Percentiles rank a stretch among this genome's conserved stretches.
phyloP scores from a whole-genome alignment of 2,329 filamentous ascomycete genomes.

The Harringtonia aguacate region DNA sequence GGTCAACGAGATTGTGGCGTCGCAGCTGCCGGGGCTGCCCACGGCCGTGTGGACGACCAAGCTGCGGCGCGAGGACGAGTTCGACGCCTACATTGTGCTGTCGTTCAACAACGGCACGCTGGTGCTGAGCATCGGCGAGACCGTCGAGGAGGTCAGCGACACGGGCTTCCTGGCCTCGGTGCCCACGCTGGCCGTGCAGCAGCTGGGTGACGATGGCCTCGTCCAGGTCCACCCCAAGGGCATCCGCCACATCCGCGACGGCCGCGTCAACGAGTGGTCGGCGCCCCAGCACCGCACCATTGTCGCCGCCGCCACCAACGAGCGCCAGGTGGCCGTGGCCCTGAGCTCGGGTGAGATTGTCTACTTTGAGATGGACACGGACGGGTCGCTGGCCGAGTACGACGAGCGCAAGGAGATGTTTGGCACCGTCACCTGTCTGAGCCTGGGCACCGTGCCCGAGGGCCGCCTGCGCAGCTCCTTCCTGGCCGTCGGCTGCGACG shows the following conservation, averaged over 20 bases:
- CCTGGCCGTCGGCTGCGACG: conserved; percentile 91
- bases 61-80: conserved; percentile 67
- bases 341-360: conserved; percentile 94
- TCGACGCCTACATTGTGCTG: conserved; percentile 90
- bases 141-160: conserved; percentile 89
- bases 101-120: conserved; percentile 85
- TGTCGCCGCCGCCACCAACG: conserved; percentile 86
- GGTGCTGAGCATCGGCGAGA: conserved; percentile 91
- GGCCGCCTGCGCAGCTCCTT: conserved; percentile 84
- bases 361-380: conserved; percentile 94
- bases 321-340: conserved; percentile 85
- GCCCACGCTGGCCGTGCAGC: conserved; percentile 83
- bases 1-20: conserved; percentile 92
- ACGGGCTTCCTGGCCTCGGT: conserved; percentile 85
- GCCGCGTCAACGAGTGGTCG: conserved; percentile 83
- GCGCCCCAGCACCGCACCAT: conserved; percentile 91
- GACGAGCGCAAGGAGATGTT: conserved; percentile 93
- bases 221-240: conserved; percentile 96
- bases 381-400: conserved; percentile 85
- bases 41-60: conserved; percentile 95
- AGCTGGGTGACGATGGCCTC: conserved; percentile 84
- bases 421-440: conserved; percentile 90
- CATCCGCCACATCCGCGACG: conserved; percentile 75
- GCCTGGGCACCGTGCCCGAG: conserved; percentile 83
- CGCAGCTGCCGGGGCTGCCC: conserved; percentile 78